Evolutionary conservation across 176 grass and related monocot species (phyloP).

Genomic region (Lolium rigidum): DNA sequence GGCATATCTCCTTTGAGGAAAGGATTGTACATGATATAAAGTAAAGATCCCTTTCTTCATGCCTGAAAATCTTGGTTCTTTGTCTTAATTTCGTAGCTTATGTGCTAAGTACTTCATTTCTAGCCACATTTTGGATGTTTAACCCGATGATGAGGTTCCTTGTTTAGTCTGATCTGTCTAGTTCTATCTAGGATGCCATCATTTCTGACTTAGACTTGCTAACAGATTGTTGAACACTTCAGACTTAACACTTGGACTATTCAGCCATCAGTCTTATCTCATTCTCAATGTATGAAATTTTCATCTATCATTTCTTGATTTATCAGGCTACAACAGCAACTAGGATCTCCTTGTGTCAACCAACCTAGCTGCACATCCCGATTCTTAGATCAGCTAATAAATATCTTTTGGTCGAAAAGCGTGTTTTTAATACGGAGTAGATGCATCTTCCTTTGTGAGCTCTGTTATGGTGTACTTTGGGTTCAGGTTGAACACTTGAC

Average conservation of each 20-base stretch:
- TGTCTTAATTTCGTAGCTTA: neutral
- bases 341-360: neutral
- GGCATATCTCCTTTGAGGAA: constrained; percentile 45
- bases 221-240: too few relatives aligned
- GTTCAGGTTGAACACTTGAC: neutral
- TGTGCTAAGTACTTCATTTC: constrained; percentile 8
- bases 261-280: neutral
- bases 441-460: neutral
- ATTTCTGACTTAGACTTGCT: neutral
- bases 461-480: neutral
- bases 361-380: too few relatives aligned
- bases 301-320: neutral
- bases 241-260: neutral
- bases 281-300: neutral
- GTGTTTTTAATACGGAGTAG: too few relatives aligned
- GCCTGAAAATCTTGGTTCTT: neutral
- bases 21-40: constrained; percentile 64
- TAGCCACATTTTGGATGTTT: constrained; percentile 21
- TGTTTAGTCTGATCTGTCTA: too few relatives aligned
- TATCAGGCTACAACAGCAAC: neutral
- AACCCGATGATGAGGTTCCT: too few relatives aligned
- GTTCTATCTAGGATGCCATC: too few relatives aligned
- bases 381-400: too few relatives aligned
- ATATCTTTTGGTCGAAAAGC: too few relatives aligned
- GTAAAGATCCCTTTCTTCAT: constrained; percentile 51